Conservation (phyloP, 805 yeast genomes). For the Hanseniaspora jakobsenii region DNA sequence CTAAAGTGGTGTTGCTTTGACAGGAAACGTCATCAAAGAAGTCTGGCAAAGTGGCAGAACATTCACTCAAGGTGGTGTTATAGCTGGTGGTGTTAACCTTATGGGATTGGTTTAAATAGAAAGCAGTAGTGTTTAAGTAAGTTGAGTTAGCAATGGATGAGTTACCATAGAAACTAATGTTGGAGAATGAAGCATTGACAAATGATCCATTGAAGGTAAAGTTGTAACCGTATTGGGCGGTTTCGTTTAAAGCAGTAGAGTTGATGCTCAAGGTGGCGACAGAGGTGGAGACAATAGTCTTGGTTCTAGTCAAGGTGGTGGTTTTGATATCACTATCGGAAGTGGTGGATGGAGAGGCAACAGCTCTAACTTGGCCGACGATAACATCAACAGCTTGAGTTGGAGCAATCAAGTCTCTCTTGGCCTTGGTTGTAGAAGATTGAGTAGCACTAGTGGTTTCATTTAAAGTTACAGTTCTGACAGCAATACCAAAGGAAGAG, state of each 20-base stretch:
- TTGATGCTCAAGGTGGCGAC: conserved; percentile 24
- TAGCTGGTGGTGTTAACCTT: conserved; percentile 21
- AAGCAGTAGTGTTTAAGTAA: conserved; percentile 20
- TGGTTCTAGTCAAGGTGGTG: conserved; percentile 22
- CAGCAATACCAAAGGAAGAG: conserved; percentile 37
- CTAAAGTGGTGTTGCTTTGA: conserved; percentile 30
- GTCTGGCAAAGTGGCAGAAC: conserved; percentile 25
- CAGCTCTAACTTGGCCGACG: conserved; percentile 20
- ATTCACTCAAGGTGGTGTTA: conserved; percentile 19
- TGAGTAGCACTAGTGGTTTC: conserved; percentile 18
- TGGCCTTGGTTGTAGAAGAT: conserved; percentile 18
- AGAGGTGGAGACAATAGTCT: conserved; percentile 23
- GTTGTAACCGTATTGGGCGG: conserved; percentile 18
- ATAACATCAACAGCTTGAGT: conserved; percentile 19
- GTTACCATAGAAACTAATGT: conserved; percentile 24
- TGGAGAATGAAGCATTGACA: conserved; percentile 30
- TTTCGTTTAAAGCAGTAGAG: conserved; percentile 20
- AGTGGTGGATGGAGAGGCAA: conserved; percentile 20
- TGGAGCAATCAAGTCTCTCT: conserved; percentile 24
- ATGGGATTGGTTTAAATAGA: conserved; percentile 23
- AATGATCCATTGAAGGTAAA: conserved; percentile 32
- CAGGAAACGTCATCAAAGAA: conserved; percentile 29
- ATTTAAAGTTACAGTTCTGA: conserved; percentile 16
- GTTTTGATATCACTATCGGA: conserved; percentile 25
- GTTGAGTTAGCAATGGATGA: conserved; percentile 21